Evolutionary conservation across 2,329 filamentous ascomycete genomes (phyloP).

Genomic region (Juglanconis sp.): DNA sequence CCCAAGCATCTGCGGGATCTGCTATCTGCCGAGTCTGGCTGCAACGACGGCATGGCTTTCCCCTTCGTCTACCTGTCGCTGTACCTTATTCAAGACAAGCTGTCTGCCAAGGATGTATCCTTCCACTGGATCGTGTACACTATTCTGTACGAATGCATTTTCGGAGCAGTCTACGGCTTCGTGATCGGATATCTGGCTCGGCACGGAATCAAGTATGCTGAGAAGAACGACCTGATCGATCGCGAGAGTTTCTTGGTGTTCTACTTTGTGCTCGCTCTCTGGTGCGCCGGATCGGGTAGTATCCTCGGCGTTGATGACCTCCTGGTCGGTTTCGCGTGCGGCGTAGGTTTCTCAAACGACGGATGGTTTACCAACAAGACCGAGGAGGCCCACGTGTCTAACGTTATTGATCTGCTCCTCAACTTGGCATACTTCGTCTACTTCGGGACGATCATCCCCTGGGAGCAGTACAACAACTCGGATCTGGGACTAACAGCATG

Average conservation of each 20-base stretch:
- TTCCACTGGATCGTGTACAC: constrained; percentile 88
- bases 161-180: constrained; percentile 87
- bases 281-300: constrained; percentile 90
- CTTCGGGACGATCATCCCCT: constrained; percentile 94
- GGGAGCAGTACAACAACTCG: constrained; percentile 81
- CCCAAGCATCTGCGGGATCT: constrained; percentile 96
- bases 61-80: constrained; percentile 92
- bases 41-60: constrained; percentile 99
- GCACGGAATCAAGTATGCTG: constrained; percentile 84
- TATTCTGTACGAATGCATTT: constrained; percentile 92
- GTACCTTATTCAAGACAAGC: constrained; percentile 82
- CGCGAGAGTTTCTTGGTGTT: constrained; percentile 97
- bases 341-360: constrained; percentile 98
- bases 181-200: constrained; percentile 83
- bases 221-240: constrained; percentile 82
- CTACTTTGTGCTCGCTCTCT: constrained; percentile 94
- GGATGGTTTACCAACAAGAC: constrained; percentile 99
- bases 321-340: constrained; percentile 88
- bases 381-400: constrained; percentile 96
- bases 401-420: constrained; percentile 95
- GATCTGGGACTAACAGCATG: constrained; percentile 76
- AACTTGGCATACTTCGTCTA: constrained; percentile 99
- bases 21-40: constrained; percentile 93
- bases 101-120: constrained; percentile 64
- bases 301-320: constrained; percentile 90